Base-by-base conservation (phyloP, 2,329 filamentous ascomycete species). In the Arthrobotrys pseudoclavata region DNA sequence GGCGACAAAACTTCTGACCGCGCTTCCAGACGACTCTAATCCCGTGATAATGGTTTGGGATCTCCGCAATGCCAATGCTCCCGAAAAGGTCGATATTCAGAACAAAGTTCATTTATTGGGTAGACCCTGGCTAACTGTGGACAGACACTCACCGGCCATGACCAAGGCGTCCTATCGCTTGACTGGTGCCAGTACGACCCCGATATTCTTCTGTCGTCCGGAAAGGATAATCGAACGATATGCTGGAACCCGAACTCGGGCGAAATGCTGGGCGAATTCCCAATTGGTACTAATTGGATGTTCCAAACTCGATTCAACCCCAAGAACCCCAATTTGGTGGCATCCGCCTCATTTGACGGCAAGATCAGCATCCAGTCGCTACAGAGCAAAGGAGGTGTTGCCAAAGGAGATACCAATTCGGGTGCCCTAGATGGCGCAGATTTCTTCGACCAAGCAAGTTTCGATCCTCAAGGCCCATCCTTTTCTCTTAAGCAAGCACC, bases 241-340 rank as follows among this genome's bases (percentile, higher is more conserved):
- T 90, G 96, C 78, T 99, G 96, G 96, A 98, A 98, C 84, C 93
- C 96, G 0, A 92, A 96, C 82, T 97, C 92, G 1, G 95, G 95
- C 66, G 90, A 96, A 83, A 87, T 89, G 12, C 91, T 94, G 79
- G 96, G 96, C 80, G 95, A 98, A 84, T 95, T 98, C 82, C 94
- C 95, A 3, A 93, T 97, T 82, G 94, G 97, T 67, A 97, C 95
- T n/a, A 99, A 98, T 84, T 99, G 96, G 95, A 97, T 94, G 4
- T 99, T 99, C 86, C 91, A 95, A 83, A 97, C 96, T 4, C 89
- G 91, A 79, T 98, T 96, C 88, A 94, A 97, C 83, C 96, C 96
- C 31, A 90, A 92, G 81, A 97, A 99, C 84, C 95, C 96, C 10
- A 92, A 91, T 82, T 87, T 99, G 72, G 93, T 95, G 61, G 96